phyloP scores from a whole-genome alignment of 176 grass and related monocot genomes.

The Ananas comosus region DNA sequence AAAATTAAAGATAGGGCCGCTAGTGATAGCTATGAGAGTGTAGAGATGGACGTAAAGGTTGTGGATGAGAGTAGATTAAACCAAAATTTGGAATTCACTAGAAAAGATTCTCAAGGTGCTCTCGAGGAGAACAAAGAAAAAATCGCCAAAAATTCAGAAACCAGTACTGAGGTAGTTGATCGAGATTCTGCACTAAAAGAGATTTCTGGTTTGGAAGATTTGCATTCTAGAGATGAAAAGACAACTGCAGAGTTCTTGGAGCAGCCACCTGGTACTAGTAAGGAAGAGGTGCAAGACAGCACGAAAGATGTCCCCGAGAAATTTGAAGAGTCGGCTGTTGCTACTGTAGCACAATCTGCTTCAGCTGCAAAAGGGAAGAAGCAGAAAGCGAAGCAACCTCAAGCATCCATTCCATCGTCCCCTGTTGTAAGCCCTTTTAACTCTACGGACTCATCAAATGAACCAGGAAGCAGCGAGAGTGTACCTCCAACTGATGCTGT shows the following conservation, averaged over 20 bases:
- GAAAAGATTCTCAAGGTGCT: slow-evolving; percentile 41
- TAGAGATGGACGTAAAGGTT: slow-evolving; percentile 31
- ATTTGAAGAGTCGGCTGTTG: slow-evolving; percentile 21
- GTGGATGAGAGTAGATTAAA: slow-evolving; percentile 28
- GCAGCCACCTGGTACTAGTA: slow-evolving; percentile 20
- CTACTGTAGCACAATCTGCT: slow-evolving; percentile 25
- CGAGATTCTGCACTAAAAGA: slow-evolving; percentile 25
- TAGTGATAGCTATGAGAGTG: slow-evolving; percentile 22
- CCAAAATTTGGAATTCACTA: slow-evolving; percentile 26
- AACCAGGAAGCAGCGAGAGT: slow-evolving; percentile 30
- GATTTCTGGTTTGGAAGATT: slow-evolving; percentile 45
- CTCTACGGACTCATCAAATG: slow-evolving; percentile 42
- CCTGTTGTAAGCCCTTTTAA: slow-evolving; percentile 34
- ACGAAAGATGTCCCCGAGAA: slow-evolving; percentile 35
- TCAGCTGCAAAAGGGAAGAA: slow-evolving; percentile 35
- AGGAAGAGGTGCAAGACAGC: slow-evolving; percentile 26
- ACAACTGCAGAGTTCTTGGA: slow-evolving; percentile 11
- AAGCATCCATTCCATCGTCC: slow-evolving; percentile 30
- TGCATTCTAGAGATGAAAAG: slow-evolving; percentile 25
- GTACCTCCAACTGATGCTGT: slow-evolving; percentile 26
- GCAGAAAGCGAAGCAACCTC: slow-evolving; percentile 40
- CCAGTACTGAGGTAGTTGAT: slow-evolving; percentile 29
- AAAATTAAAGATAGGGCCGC: slow-evolving; percentile 32
- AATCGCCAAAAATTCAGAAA: slow-evolving; percentile 19
- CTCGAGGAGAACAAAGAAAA: slow-evolving; percentile 35